A percentile compares a stretch with the other conserved stretches of the same genome.
These are phyloP conservation scores for Sabuloglossum arenarium DNA, from an alignment of 495 filamentous ascomycete species.

Conservation along the genomic window DNA sequence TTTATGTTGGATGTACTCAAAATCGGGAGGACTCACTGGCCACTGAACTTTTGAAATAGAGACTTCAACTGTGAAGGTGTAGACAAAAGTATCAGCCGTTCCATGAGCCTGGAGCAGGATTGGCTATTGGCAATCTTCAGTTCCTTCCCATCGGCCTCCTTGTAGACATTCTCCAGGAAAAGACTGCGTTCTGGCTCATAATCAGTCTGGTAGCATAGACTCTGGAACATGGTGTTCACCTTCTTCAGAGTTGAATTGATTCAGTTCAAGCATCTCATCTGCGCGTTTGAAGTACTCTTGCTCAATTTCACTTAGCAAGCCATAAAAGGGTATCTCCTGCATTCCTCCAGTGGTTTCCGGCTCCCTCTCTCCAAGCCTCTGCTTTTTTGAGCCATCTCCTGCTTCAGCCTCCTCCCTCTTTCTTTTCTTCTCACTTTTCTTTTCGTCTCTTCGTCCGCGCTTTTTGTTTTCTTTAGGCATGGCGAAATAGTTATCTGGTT, in stretches of 20 bases:
- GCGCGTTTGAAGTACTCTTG: slow-evolving; percentile 85
- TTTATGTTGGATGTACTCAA: not conserved
- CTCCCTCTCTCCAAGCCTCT: not conserved
- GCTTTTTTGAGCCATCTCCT: slow-evolving; percentile 5
- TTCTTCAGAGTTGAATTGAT: slow-evolving; percentile 60
- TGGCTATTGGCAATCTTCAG: slow-evolving; percentile 90
- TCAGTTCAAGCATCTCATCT: slow-evolving; percentile 69
- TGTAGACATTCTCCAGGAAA: slow-evolving; percentile 70
- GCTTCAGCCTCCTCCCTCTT: slow-evolving; percentile 19
- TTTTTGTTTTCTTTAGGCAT: slow-evolving; percentile 46
- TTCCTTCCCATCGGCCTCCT: slow-evolving; percentile 76
- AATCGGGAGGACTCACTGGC: slow-evolving; percentile 32
- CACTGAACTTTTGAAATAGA: slow-evolving; percentile 62
- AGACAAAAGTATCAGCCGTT: slow-evolving; percentile 69
- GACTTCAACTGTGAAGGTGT: slow-evolving; percentile 61
- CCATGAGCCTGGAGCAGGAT: slow-evolving; percentile 82
- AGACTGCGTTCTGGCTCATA: slow-evolving; percentile 34
- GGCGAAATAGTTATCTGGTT: not conserved
- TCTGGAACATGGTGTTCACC: not conserved
- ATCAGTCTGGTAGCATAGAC: not conserved
- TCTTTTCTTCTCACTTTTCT: slow-evolving; percentile 27
- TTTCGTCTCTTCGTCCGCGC: slow-evolving; percentile 42
- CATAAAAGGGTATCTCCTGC: slow-evolving; percentile 50
- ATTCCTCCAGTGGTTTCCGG: slow-evolving; percentile 7
- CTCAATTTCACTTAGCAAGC: slow-evolving; percentile 73